These are phyloP conservation scores for Ceratocystis albifundus DNA, from an alignment of 2,329 filamentous ascomycete genomes.

Conservation along the genomic window DNA sequence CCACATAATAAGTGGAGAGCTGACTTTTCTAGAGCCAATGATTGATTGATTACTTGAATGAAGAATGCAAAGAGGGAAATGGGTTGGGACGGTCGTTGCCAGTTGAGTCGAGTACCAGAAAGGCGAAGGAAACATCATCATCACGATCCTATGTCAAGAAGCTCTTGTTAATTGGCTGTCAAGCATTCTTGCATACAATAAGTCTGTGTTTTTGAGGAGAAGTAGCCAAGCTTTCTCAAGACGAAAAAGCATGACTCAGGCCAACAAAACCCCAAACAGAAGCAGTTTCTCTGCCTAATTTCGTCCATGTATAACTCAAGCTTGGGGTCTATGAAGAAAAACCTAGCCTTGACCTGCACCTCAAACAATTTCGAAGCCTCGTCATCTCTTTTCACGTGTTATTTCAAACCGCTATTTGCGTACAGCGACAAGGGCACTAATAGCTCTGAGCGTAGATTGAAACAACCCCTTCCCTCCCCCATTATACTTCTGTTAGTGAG, in stretches of 20 bases:
- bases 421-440: background rate
- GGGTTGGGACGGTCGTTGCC: too few species aligned
- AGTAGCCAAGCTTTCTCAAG: background rate
- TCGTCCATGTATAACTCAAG: background rate
- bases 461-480: background rate
- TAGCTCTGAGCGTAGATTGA: background rate
- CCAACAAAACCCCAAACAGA: background rate
- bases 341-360: background rate
- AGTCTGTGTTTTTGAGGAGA: background rate
- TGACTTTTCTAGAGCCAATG: background rate
- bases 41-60: background rate
- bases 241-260: background rate
- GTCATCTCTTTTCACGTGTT: background rate
- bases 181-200: background rate
- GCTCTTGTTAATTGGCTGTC: background rate
- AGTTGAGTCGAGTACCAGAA: too few species aligned
- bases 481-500: background rate
- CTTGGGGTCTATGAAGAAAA: background rate
- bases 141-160: too few species aligned
- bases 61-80: background rate
- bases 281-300: conserved; percentile 7
- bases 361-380: background rate
- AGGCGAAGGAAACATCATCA: too few species aligned
- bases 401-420: background rate
- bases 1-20: background rate